phyloP scores from a whole-genome alignment of 1,284 basidiomycete genomes.

The Heterobasidion irregulare region DNA sequence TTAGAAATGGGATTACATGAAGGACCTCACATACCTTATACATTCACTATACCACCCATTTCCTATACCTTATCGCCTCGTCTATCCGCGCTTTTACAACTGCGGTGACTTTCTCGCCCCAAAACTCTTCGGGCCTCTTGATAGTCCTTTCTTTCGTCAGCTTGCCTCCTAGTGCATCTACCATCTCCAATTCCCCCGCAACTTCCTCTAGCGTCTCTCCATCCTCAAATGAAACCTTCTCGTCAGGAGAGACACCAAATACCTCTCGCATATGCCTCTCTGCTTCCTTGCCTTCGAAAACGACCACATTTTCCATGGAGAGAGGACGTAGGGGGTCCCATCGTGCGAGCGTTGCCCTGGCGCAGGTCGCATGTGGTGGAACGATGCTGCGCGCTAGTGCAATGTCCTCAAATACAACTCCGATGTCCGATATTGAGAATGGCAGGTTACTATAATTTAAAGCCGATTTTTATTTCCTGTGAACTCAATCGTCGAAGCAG shows the following conservation, averaged over 20 bases:
- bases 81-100: constrained; percentile 24
- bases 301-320: constrained; percentile 70
- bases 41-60: constrained; percentile 3
- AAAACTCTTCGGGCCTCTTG: constrained; percentile 24
- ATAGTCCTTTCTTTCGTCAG: not conserved
- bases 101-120: constrained; percentile 29
- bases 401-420: constrained; percentile 82
- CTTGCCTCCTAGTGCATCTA: constrained; percentile 9
- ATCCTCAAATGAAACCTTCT: not conserved
- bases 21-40: no score
- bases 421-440: constrained; percentile 76
- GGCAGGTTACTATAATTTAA: constrained; percentile 50
- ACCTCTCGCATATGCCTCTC: constrained; percentile 52
- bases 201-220: not conserved
- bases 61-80: constrained; percentile 13
- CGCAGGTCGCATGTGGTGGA: constrained; percentile 68
- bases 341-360: constrained; percentile 63
- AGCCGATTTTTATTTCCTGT: not conserved
- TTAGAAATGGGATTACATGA: no score
- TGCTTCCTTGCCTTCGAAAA: constrained; percentile 71
- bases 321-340: constrained; percentile 70
- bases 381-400: constrained; percentile 73
- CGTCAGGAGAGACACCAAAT: constrained; percentile 1
- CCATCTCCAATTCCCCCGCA: not conserved
- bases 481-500: not conserved